Percentiles rank a stretch among this genome's conserved stretches.
Evolutionary conservation across 768 basidiomycete genomes (phyloP).

Genomic region (Paxillus rubicundulus): DNA sequence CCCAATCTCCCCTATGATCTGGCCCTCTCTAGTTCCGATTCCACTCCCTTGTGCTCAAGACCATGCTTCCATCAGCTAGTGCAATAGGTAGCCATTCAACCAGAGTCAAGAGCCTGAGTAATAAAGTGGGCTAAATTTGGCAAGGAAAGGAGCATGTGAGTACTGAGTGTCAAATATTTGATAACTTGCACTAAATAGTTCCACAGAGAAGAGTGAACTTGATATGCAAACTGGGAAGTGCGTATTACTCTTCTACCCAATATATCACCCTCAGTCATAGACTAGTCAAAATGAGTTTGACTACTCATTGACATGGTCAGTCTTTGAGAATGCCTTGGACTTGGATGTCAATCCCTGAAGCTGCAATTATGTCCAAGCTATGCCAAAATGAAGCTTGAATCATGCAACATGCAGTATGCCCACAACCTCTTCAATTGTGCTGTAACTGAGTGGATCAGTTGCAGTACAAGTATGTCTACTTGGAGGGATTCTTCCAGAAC

Average conservation of each 20-base stretch:
- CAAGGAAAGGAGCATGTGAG: slow-evolving; percentile 81
- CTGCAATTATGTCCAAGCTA: slow-evolving; percentile 91
- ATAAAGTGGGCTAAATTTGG: too few relatives aligned
- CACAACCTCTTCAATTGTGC: slow-evolving; percentile 97
- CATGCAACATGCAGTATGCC: slow-evolving; percentile 94
- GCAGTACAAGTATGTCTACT: slow-evolving; percentile 99
- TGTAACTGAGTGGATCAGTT: slow-evolving; percentile 96
- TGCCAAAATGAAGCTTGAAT: slow-evolving; percentile 97
- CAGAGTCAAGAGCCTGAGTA: too few relatives aligned
- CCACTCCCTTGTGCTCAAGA: too few relatives aligned
- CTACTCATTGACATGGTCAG: slow-evolving; percentile 87
- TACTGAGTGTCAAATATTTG: slow-evolving; percentile 3
- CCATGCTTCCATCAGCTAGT: too few relatives aligned
- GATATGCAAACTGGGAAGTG: slow-evolving; percentile 86
- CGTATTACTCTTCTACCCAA: slow-evolving; percentile 12
- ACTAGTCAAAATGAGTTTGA: slow-evolving; percentile 96
- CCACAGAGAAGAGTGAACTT: slow-evolving; percentile 78
- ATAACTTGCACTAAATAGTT: slow-evolving; percentile 1
- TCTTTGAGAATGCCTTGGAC: slow-evolving; percentile 95
- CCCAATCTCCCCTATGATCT: too few relatives aligned
- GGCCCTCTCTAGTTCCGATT: too few relatives aligned
- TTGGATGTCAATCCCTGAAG: slow-evolving; percentile 91
- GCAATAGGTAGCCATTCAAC: too few relatives aligned
- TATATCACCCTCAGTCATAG: slow-evolving; percentile 32
- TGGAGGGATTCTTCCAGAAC: slow-evolving; percentile 95